A percentile compares a stretch with the other conserved stretches of the same genome.
Conservation (phyloP, 768 basidiomycete species). For the Termitomyces sp. region DNA sequence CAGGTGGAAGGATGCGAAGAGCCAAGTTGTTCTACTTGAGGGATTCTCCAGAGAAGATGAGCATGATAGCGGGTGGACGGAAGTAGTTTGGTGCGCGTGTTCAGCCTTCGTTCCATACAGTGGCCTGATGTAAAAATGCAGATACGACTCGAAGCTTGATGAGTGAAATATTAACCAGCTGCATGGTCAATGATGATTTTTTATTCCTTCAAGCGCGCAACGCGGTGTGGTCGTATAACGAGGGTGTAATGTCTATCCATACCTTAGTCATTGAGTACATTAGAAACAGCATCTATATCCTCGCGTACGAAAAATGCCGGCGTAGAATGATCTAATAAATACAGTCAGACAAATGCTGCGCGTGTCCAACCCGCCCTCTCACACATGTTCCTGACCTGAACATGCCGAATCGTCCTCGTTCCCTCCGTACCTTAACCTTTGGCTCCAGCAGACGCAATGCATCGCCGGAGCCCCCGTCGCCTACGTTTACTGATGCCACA, state of each 20-base stretch:
- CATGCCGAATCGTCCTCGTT: constrained; percentile 49
- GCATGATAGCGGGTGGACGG: constrained; percentile 51
- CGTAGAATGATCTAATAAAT: constrained; percentile 12
- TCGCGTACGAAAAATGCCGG: constrained; percentile 4
- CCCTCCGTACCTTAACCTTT: constrained; percentile 52
- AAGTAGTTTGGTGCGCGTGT: constrained; percentile 20
- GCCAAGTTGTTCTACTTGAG: constrained; percentile 83
- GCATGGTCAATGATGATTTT: neutral
- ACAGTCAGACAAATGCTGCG: constrained; percentile 13
- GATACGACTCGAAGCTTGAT: neutral
- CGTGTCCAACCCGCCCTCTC: neutral
- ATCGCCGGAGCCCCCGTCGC: constrained; percentile 64
- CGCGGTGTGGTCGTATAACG: neutral
- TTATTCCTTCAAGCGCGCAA: neutral
- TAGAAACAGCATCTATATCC: neutral
- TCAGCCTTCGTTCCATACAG: neutral
- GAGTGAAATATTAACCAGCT: neutral
- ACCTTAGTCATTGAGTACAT: neutral
- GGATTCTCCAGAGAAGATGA: constrained; percentile 84
- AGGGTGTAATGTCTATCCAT: neutral
- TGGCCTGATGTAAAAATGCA: neutral
- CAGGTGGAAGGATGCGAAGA: constrained; percentile 58
- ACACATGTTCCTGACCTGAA: constrained; percentile 21
- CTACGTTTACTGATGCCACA: constrained; percentile 79
- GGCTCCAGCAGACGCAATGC: constrained; percentile 33